Percentiles rank a stretch among this genome's conserved stretches.
Evolutionary conservation across 2,329 filamentous ascomycete genomes (phyloP).

Genomic region (Zasmidium cellare): DNA sequence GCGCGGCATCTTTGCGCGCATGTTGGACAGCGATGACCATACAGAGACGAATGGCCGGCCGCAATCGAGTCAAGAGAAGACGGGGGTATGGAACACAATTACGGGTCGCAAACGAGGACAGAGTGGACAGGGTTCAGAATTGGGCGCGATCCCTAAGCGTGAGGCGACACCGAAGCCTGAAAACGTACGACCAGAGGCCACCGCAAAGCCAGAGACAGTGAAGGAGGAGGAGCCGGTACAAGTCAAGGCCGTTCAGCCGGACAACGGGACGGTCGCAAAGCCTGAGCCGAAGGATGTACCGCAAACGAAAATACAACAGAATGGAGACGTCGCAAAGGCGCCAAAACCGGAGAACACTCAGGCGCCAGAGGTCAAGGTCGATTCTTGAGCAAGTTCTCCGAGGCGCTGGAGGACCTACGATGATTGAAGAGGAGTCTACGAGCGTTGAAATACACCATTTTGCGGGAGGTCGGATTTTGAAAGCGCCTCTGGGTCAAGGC

Average conservation of each 20-base stretch:
- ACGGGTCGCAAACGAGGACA: conserved; percentile 71
- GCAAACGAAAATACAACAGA: neutral
- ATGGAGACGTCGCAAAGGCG: conserved; percentile 1
- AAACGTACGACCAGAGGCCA: conserved; percentile 10
- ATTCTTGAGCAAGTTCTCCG: conserved; percentile 33
- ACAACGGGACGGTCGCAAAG: neutral
- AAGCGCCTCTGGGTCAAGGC: neutral
- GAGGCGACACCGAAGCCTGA: conserved; percentile 31
- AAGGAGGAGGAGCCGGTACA: conserved; percentile 10
- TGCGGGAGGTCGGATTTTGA: neutral
- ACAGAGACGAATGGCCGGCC: conserved; percentile 30
- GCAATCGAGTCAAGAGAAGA: conserved; percentile 19
- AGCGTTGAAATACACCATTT: neutral
- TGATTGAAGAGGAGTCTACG: neutral
- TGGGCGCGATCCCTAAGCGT: conserved; percentile 59
- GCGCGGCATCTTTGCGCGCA: conserved; percentile 76
- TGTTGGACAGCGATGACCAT: conserved; percentile 60
- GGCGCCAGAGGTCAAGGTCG: conserved; percentile 25
- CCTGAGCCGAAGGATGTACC: conserved; percentile 7
- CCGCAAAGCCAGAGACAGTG: conserved; percentile 1
- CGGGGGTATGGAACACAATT: conserved; percentile 54
- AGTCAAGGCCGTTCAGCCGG: neutral
- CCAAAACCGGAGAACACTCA: conserved; percentile 22
- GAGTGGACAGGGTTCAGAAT: conserved; percentile 69
- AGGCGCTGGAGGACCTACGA: conserved; percentile 16